Evolutionary conservation across 2,329 filamentous ascomycete genomes (phyloP).

Genomic region (Knufia fluminis): DNA sequence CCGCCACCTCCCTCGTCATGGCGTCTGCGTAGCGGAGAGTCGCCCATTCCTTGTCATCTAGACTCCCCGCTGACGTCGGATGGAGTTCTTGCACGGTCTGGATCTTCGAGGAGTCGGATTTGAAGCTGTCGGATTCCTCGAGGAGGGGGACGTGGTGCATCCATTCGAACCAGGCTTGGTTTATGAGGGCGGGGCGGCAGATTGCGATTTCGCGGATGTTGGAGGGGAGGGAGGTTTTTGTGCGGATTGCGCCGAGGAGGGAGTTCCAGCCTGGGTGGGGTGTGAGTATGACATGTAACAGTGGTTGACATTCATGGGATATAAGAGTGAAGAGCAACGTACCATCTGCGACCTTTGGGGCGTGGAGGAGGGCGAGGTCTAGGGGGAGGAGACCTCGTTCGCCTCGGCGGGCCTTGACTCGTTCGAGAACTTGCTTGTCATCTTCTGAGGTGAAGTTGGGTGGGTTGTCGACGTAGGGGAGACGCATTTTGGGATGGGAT

Average conservation of each 20-base stretch:
- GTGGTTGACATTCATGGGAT: neutral
- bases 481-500: conserved; percentile 38
- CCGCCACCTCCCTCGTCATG: conserved; percentile 67
- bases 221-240: conserved; percentile 40
- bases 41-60: conserved; percentile 50
- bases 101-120: conserved; percentile 32
- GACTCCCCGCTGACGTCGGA: conserved; percentile 29
- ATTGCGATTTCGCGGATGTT: conserved; percentile 67
- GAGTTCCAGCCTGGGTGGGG: conserved; percentile 42
- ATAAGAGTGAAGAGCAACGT: conserved; percentile 1
- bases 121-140: conserved; percentile 48
- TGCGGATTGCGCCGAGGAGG: conserved; percentile 48
- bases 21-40: conserved; percentile 69
- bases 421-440: conserved; percentile 43
- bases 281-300: neutral
- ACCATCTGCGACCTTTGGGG: conserved; percentile 46
- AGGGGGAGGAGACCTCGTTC: conserved; percentile 42
- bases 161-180: conserved; percentile 81
- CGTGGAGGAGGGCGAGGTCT: conserved; percentile 46
- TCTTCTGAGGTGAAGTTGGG: conserved; percentile 32
- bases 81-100: conserved; percentile 37
- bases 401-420: conserved; percentile 44
- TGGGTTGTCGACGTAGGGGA: conserved; percentile 45
- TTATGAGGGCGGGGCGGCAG: conserved; percentile 69
- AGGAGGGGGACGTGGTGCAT: conserved; percentile 68